Percentiles rank a stretch among this genome's conserved stretches.
These are phyloP conservation scores for Schwanniomyces sp. DNA, from an alignment of 805 yeast genomes.

Conservation along the genomic window DNA sequence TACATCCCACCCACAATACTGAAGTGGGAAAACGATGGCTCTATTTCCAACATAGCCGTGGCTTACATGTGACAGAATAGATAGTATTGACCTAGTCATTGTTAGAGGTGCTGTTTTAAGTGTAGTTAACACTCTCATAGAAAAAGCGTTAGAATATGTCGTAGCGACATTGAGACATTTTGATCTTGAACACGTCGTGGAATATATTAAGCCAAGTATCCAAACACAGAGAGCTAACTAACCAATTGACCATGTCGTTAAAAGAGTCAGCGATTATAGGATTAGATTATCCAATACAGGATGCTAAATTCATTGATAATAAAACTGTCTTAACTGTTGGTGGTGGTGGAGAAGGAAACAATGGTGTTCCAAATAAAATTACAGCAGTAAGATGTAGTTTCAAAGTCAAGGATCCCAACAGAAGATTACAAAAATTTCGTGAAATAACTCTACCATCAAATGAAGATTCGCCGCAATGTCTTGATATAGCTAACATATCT, in stretches of 20 bases:
- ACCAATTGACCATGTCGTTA: constrained; percentile 21
- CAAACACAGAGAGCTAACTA: background rate
- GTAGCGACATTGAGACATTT: background rate
- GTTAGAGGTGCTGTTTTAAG: background rate
- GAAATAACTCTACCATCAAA: constrained; percentile 59
- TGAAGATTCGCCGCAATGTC: constrained; percentile 87
- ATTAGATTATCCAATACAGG: constrained; percentile 77
- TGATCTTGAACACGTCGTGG: constrained; percentile 1
- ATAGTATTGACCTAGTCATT: constrained; percentile 30
- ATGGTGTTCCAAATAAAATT: constrained; percentile 84
- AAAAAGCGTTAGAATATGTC: background rate
- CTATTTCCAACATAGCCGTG: constrained; percentile 76
- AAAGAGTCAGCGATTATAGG: constrained; percentile 37
- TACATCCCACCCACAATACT: constrained; percentile 67
- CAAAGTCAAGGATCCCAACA: constrained; percentile 39
- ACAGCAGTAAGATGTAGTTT: constrained; percentile 64
- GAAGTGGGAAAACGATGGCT: constrained; percentile 65
- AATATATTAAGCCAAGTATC: background rate
- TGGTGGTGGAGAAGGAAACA: constrained; percentile 94
- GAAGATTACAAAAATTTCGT: constrained; percentile 54
- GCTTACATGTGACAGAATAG: constrained; percentile 68
- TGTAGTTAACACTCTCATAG: too few relatives aligned
- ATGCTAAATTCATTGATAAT: constrained; percentile 66
- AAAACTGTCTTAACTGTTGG: constrained; percentile 73
- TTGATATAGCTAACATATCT: constrained; percentile 49